Base-by-base conservation (phyloP, 73 alveolate species). In the Tetrahymena borealis region DNA sequence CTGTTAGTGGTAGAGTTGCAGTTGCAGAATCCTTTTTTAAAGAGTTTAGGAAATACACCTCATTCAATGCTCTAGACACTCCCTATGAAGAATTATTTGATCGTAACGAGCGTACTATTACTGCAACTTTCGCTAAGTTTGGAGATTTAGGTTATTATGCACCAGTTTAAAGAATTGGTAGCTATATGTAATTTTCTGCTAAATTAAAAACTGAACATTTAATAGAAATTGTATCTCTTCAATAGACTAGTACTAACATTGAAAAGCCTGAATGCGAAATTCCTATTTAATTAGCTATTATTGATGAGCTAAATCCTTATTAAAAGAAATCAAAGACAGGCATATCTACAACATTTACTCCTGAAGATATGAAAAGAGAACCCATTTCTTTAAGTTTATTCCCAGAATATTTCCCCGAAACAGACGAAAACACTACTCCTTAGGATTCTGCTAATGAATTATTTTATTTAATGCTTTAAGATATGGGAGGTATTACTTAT, bases 51-150 rank as follows among this genome's bases (percentile, higher is more conserved):
- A 92, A 92, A 78, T 92, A 77, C 32, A 92, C 95, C 15, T 78
- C 90, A 32, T 38, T 92, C 15, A 92, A 91, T 92, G 95, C 95
- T 38, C 78, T 92, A 39, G 97, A 96, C 38, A 79, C 96, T 36
- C 99, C 99, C 5, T 97, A 91, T 94, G 98, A 97, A 36, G 99
- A 98, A 91, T 94, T 98, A 31, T 98, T 98, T 92, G 99, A 98
- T 94, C 94, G 99, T 94, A 96, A 99, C n/a, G 99, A 98, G 92
- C 93, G 99, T 93, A 98, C 99, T 4, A 92, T 96, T 41, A 99
- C 99, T 36, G 99, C 99, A 11, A 97, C 99, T 9, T 97, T 97
- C 94, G 99, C 99, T 13, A 97, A 97, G 91, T 98, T 97, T 43
- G 99, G 99, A 20, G 98, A 98, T 97, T 91, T 96, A 78, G 97